phyloP scores from a whole-genome alignment of 2,329 filamentous ascomycete species.

The Talaromyces pinophilus region DNA sequence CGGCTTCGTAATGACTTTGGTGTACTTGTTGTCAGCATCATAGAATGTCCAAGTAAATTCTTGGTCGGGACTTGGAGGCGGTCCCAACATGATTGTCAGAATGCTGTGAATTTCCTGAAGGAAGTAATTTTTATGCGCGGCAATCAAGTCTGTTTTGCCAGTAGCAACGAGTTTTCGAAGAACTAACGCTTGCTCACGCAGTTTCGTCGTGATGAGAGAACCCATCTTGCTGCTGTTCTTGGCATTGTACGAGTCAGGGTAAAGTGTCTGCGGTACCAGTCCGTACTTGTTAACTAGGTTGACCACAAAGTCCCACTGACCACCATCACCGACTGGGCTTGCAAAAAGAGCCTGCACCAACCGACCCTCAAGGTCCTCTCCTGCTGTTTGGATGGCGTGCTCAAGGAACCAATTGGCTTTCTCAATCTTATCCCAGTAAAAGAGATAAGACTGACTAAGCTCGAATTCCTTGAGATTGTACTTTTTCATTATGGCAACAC shows the following conservation, averaged over 20 bases:
- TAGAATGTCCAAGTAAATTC: conserved; percentile 80
- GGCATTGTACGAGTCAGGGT: conserved; percentile 80
- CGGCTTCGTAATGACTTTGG: conserved; percentile 66
- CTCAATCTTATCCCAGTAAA: conserved; percentile 93
- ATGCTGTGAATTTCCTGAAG: conserved; percentile 77
- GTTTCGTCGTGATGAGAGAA: conserved; percentile 74
- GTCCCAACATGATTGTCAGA: conserved; percentile 78
- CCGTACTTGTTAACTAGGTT: conserved; percentile 87
- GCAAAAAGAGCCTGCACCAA: conserved; percentile 70
- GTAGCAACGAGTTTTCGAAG: conserved; percentile 60
- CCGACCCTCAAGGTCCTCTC: conserved; percentile 69
- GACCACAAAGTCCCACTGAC: conserved; percentile 90
- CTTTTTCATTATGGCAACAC: conserved; percentile 82
- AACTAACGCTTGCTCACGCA: conserved; percentile 78
- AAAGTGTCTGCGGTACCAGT: conserved; percentile 77
- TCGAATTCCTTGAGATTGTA: conserved; percentile 77
- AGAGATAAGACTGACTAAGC: conserved; percentile 83
- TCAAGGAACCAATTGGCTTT: conserved; percentile 90
- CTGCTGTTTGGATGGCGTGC: conserved; percentile 73
- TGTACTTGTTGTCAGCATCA: conserved; percentile 66
- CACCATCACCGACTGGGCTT: conserved; percentile 74
- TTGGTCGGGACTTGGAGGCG: conserved; percentile 68
- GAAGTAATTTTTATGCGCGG: conserved; percentile 68
- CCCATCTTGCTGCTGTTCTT: conserved; percentile 70
- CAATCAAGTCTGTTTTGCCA: conserved; percentile 43